phyloP scores from a whole-genome alignment of 106 monocot genomes.

The Hemerocallis citrina region DNA sequence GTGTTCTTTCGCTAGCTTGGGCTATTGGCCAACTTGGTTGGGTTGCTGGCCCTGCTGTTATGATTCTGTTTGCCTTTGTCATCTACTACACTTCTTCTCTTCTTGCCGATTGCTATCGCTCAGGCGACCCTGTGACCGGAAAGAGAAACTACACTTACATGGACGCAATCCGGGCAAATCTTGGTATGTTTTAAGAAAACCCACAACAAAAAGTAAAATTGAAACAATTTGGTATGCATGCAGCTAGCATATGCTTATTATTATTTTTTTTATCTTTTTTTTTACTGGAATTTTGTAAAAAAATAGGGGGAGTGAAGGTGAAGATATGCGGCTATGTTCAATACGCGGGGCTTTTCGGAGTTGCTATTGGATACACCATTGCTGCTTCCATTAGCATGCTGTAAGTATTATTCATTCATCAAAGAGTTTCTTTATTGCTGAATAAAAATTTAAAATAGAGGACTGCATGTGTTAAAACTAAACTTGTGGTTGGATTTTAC shows the following conservation, averaged over 20 bases:
- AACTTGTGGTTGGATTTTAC: no score
- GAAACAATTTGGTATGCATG: no score
- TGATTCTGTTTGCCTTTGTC: conserved; percentile 51
- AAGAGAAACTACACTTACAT: conserved; percentile 64
- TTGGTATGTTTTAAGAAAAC: conserved; percentile 28
- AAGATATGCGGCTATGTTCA: conserved; percentile 55
- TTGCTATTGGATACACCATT: conserved; percentile 69
- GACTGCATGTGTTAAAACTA: no score
- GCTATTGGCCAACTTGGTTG: conserved; percentile 62
- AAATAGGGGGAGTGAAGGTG: conserved; percentile 45
- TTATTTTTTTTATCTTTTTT: no score
- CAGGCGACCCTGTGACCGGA: conserved; percentile 41
- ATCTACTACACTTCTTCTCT: conserved; percentile 56
- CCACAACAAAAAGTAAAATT: neutral
- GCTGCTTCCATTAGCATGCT: conserved; percentile 70
- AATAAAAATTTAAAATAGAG: no score
- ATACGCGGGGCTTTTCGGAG: conserved; percentile 52
- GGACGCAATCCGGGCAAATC: conserved; percentile 44
- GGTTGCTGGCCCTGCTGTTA: conserved; percentile 49
- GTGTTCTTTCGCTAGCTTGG: conserved; percentile 62
- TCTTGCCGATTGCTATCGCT: conserved; percentile 56
- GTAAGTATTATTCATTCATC: conserved; percentile 16
- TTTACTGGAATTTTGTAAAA: neutral
- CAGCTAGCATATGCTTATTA: no score
- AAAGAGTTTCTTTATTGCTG: no score